Percentiles rank a stretch among this genome's conserved stretches.
These are phyloP conservation scores for Geotrichum klebahnii DNA, from an alignment of 1,139 yeast genomes.

Conservation along the genomic window DNA sequence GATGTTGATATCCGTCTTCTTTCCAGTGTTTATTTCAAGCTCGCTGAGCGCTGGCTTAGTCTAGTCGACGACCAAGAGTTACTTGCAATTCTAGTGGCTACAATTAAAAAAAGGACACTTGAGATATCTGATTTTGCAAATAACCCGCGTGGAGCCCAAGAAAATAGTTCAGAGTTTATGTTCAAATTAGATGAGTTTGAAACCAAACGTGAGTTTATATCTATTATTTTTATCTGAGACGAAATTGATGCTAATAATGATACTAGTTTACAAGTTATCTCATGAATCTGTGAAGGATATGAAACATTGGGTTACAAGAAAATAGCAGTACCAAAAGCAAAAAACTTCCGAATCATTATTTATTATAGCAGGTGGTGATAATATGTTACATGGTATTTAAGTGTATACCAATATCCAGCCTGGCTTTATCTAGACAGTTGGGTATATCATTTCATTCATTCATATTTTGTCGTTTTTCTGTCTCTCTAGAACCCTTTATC, in stretches of 20 bases:
- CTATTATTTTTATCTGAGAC: background rate
- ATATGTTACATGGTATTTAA: no score
- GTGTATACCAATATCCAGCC: no score
- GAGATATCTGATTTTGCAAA: constrained; percentile 70
- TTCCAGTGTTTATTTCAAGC: constrained; percentile 59
- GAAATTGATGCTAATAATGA: constrained; percentile 3
- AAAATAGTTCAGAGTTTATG: constrained; percentile 47
- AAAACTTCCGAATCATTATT: background rate
- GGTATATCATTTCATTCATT: no score
- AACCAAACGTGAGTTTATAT: constrained; percentile 40
- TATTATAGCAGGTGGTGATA: no score
- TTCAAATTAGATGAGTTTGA: constrained; percentile 74
- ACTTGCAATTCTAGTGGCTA: constrained; percentile 48
- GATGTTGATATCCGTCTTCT: constrained; percentile 66
- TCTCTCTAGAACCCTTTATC: no score
- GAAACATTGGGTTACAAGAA: constrained; percentile 53
- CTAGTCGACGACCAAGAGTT: constrained; percentile 66
- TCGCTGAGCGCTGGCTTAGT: constrained; percentile 70
- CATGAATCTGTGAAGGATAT: constrained; percentile 60
- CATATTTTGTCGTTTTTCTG: no score
- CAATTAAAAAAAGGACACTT: constrained; percentile 61
- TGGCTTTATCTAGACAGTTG: no score
- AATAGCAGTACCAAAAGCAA: no score
- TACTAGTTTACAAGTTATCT: constrained; percentile 50
- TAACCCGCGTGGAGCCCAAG: constrained; percentile 44